Conservation (phyloP, 2,329 filamentous ascomycete species). For the Microdochium paspali region DNA sequence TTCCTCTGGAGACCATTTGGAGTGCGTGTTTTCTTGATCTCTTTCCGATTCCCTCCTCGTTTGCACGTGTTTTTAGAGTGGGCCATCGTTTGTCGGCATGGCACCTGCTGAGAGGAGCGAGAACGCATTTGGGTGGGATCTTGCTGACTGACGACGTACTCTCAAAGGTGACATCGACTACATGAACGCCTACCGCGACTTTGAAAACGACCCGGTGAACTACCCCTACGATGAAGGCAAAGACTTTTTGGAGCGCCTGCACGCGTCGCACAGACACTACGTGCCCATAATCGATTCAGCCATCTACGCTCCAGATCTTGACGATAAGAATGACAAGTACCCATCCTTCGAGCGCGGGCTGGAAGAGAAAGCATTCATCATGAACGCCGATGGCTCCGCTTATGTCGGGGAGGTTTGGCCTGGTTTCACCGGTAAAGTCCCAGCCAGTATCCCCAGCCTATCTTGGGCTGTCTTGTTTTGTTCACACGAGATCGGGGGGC, state of each 20-base stretch:
- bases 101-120: background rate
- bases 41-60: background rate
- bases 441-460: too few species aligned
- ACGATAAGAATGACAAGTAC: constrained; percentile 58
- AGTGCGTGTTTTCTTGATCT: constrained; percentile 21
- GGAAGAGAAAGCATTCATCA: constrained; percentile 41
- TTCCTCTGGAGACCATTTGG: constrained; percentile 69
- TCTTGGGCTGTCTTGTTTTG: too few species aligned
- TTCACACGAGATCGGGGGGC: too few species aligned
- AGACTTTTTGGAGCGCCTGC: constrained; percentile 51
- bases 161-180: constrained; percentile 59
- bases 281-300: constrained; percentile 68
- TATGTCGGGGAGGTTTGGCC: constrained; percentile 64
- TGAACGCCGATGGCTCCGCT: constrained; percentile 47
- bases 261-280: constrained; percentile 57
- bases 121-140: too few species aligned
- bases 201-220: constrained; percentile 49
- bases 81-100: background rate
- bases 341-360: constrained; percentile 52
- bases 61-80: background rate
- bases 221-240: constrained; percentile 49
- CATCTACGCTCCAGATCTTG: constrained; percentile 60
- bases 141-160: too few species aligned
- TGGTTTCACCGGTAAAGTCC: constrained; percentile 46
- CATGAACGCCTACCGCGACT: constrained; percentile 53